Evolutionary conservation across 345 rosid species (phyloP), one percentile per base, ranked within the genome.

Genomic region (Iberis pinnata): DNA sequence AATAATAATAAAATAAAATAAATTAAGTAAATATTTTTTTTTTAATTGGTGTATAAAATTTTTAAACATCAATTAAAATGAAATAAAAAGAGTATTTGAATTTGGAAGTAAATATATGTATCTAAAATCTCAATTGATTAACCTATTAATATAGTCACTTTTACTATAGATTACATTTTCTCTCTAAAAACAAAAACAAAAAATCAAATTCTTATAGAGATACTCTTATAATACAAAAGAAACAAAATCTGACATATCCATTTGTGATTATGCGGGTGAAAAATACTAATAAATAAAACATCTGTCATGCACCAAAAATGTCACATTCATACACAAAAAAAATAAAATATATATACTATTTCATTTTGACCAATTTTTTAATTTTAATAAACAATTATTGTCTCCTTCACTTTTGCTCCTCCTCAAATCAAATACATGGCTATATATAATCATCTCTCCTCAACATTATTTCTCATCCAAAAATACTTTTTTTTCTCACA

Each of bases 291-390:
- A 29, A 37, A 18, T n/a, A 36, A 53, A 48, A 61, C 42, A 68
- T 47, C 73, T 68, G 73, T 61, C 73, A 61, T 41, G 59, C 73
- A 68, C 68, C 62, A 40, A 60, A 29, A 53, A 60, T 22, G 56
- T 67, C 65, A 18, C 56, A 67, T 31, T 64, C 63, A 55, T 35
- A 49, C 64, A 49, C 18, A 49, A 24, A 65, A 48, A 42, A 7
- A 39, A 43, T 58, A 40, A 51, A 31, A n/a, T n/a, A n/a, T n/a
- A n/a, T n/a, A n/a, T n/a, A 32, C 27, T 52, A 59, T 31, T 45
- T 59, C 18, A 48, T 53, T n/a, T 60, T 67, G 71, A 67, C 71
- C 66, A 31, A 17, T 16, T 53, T 58, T 3, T 8, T 18, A 4
- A n/a, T 44, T 39, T 26, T 46, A 22, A 53, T 5, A 59, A 53